A percentile compares a stretch with the other conserved stretches of the same genome.
phyloP scores from a whole-genome alignment of 345 rosid species.

The Combretum micranthum region DNA sequence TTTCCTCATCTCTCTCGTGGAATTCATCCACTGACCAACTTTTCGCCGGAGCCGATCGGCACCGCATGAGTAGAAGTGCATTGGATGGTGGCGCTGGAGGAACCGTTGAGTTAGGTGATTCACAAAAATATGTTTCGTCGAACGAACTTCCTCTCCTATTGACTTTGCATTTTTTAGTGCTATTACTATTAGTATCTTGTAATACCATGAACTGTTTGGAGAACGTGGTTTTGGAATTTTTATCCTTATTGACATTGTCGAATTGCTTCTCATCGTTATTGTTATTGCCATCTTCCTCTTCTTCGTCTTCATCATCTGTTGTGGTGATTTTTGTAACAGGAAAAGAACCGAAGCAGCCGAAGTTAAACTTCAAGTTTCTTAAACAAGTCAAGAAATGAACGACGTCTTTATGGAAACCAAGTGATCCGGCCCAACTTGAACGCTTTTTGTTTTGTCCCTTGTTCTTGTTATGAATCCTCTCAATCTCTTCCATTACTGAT shows the following conservation, averaged over 20 bases:
- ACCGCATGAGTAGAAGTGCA: conserved; percentile 72
- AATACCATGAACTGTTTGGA: conserved; percentile 76
- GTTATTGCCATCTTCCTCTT: conserved; percentile 28
- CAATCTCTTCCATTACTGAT: conserved; percentile 69
- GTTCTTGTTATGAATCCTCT: conserved; percentile 49
- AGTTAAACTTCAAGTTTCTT: conserved; percentile 44
- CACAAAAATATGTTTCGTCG: conserved; percentile 2
- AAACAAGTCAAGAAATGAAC: conserved; percentile 69
- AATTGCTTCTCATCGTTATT: conserved; percentile 5
- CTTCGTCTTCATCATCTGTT: conserved; percentile 42
- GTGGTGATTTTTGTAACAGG: conserved; percentile 35
- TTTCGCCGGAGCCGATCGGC: conserved; percentile 78
- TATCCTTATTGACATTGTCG: conserved; percentile 9
- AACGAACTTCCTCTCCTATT: conserved; percentile 14
- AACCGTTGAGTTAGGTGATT: conserved; percentile 2
- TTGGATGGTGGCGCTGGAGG: conserved; percentile 68
- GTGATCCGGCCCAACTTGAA: conserved; percentile 38
- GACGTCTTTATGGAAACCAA: conserved; percentile 67
- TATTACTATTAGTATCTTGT: conserved; percentile 47
- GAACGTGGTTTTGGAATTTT: conserved; percentile 48
- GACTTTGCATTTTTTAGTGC: conserved; percentile 11
- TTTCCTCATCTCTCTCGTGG: conserved; percentile 15
- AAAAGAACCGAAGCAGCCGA: conserved; percentile 61
- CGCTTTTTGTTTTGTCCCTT: conserved; percentile 27
- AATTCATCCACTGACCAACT: conserved; percentile 35